Conservation (phyloP, 2,329 filamentous ascomycete species). For the Gaeumannomyces sp. region DNA sequence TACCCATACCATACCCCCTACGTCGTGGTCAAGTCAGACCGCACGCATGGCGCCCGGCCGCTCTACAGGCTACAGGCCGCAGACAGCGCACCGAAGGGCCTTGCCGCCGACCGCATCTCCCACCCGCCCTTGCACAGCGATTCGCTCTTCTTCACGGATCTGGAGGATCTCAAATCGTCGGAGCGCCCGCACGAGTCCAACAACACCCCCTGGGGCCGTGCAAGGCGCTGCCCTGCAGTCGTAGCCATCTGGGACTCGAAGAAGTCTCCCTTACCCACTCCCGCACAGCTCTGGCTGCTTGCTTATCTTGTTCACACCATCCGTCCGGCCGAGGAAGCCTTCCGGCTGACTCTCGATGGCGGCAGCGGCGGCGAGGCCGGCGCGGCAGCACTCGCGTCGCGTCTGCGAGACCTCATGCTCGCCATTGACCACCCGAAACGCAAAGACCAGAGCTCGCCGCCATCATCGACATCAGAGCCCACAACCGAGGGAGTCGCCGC, state of each 20-base stretch:
- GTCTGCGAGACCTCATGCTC: constrained; percentile 8
- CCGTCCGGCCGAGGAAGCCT: constrained; percentile 39
- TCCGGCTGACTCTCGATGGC: constrained; percentile 41
- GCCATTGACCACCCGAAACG: constrained; percentile 1
- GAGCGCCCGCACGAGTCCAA: constrained; percentile 37
- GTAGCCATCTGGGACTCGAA: constrained; percentile 36
- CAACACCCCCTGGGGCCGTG: constrained; percentile 51
- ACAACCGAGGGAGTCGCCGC: neutral
- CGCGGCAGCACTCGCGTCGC: neutral
- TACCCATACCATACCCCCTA: constrained; percentile 26
- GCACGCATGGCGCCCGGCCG: constrained; percentile 8
- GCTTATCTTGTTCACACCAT: constrained; percentile 47
- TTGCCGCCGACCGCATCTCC: constrained; percentile 8
- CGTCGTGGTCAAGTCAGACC: constrained; percentile 15
- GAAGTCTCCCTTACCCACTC: constrained; percentile 30
- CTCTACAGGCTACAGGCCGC: constrained; percentile 16
- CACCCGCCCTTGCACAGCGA: constrained; percentile 21
- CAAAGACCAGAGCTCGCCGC: neutral
- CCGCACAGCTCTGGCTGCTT: constrained; percentile 47
- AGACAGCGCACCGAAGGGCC: constrained; percentile 11
- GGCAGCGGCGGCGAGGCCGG: neutral
- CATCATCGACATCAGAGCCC: neutral
- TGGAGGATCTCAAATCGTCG: constrained; percentile 25
- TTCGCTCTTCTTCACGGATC: constrained; percentile 25
- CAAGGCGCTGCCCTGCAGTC: constrained; percentile 45